Evolutionary conservation across 352 stramenopile genomes (phyloP), one percentile per base, ranked within the genome.

Genomic region (Globisporangium orthogonon): DNA sequence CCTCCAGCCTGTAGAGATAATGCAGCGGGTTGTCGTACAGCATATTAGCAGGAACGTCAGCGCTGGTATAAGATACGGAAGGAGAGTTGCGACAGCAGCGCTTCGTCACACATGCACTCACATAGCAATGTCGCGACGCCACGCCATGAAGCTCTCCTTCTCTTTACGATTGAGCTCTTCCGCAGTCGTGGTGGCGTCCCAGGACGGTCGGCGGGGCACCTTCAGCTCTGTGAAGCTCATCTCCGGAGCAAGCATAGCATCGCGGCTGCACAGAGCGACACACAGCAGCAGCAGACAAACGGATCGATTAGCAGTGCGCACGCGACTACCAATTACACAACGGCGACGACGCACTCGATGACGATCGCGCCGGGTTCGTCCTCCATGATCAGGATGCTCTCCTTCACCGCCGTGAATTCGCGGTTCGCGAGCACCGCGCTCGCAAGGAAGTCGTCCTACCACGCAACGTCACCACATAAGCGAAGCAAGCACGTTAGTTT

Each of bases 71-170:
- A 40, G 31, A 50, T 45, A 37, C 30, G 7, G 23, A 17, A 14
- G 35, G 14, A 50, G 4, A 30, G 28, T 17, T 18, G 7, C 35
- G 41, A 44, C 2, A 23, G n/a, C 43, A 43, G 56, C 40, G 53
- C 44, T 31, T 9, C 44, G 6, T 30, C 0, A 9, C 6, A 35
- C 17, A 6, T 43, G 28, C 13, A 75, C 74, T 59, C 60, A 94
- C 82, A 86, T 53, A 3, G 98, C 97, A 69, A 99, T 96, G 14
- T 91, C 87, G 31, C 97, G 89, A 61, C 98, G 80, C 98, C 98
- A 99, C 41, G 96, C 75, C 18, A 99, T 70, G 63, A 99, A 99
- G n/a, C 86, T 82, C 63, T 98, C 88, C 64, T 97, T 98, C 79
- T 99, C 98, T 58, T 81, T 61, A 7, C 63, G 63, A 66, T 99